A percentile compares a stretch with the other conserved stretches of the same genome.
phyloP scores from a whole-genome alignment of 208 protist genomes.

The Leishmania braziliensis region DNA sequence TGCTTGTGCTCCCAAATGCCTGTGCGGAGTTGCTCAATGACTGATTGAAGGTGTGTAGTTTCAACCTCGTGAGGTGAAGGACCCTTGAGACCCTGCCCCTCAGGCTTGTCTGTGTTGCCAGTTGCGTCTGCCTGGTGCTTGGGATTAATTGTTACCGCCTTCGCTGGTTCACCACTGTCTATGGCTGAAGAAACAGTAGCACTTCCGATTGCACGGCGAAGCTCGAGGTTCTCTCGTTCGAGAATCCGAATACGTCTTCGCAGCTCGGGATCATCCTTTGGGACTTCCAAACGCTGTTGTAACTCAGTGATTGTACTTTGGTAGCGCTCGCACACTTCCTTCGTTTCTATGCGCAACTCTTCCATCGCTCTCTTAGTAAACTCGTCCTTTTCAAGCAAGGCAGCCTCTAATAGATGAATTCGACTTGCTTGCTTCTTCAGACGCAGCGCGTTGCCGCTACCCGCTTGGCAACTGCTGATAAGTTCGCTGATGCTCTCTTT shows the following conservation, averaged over 20 bases:
- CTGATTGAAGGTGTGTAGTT: conserved; percentile 25
- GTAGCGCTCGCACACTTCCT: conserved; percentile 63
- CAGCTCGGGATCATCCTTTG: conserved; percentile 17
- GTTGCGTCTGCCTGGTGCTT: neutral
- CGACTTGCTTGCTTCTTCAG: conserved; percentile 52
- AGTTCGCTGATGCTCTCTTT: conserved; percentile 68
- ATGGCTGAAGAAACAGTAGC: neutral
- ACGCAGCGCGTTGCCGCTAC: conserved; percentile 38
- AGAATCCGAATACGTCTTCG: conserved; percentile 13
- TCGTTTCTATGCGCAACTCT: conserved; percentile 54
- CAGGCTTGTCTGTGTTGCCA: neutral
- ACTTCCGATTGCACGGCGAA: conserved; percentile 22
- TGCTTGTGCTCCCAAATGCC: conserved; percentile 41
- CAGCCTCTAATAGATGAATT: conserved; percentile 59
- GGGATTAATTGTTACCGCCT: neutral
- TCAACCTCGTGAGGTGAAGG: neutral
- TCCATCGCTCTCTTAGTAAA: conserved; percentile 55
- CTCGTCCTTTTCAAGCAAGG: conserved; percentile 69
- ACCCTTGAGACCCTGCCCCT: neutral
- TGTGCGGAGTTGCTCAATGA: conserved; percentile 22
- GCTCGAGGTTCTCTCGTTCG: conserved; percentile 31
- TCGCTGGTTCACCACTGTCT: neutral
- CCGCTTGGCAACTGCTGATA: conserved; percentile 57
- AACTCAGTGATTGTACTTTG: conserved; percentile 50
- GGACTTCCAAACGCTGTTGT: conserved; percentile 36